Conservation (phyloP, 106 monocot species). For the Dendrobium catenatum region DNA sequence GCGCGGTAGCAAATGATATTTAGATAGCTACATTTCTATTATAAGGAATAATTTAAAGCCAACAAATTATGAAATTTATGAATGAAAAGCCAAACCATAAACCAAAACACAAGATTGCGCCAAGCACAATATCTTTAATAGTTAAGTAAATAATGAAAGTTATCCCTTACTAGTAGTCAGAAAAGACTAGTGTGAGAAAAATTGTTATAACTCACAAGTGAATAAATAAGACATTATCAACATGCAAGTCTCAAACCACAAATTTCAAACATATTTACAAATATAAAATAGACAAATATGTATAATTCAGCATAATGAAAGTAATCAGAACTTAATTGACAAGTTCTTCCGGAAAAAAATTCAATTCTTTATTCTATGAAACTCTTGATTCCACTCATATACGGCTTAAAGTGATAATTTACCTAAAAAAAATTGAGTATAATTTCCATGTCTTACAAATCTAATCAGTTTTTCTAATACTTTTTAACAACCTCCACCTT, state of each 20-base stretch:
- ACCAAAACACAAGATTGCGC: neutral
- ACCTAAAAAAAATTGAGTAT: too few species aligned
- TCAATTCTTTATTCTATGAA: neutral
- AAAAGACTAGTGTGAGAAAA: too few species aligned
- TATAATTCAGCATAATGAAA: neutral
- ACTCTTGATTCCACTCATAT: neutral
- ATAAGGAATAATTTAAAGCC: neutral
- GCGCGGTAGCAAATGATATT: slow-evolving; percentile 16
- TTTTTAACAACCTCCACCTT: too few species aligned
- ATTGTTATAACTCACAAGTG: neutral
- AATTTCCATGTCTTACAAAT: too few species aligned
- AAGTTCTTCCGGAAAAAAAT: neutral
- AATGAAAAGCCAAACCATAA: neutral
- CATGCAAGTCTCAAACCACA: neutral
- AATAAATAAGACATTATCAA: neutral
- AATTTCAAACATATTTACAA: neutral
- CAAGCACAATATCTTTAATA: neutral
- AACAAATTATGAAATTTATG: neutral
- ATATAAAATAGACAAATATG: neutral
- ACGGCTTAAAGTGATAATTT: too few species aligned
- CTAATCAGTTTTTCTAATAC: too few species aligned
- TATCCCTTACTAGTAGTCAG: too few species aligned
- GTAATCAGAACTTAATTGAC: neutral
- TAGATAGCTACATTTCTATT: neutral
- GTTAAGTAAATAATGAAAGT: too few species aligned